Evolutionary conservation across 2,329 filamentous ascomycete species (phyloP).

Genomic region (Diplodia seriata): DNA sequence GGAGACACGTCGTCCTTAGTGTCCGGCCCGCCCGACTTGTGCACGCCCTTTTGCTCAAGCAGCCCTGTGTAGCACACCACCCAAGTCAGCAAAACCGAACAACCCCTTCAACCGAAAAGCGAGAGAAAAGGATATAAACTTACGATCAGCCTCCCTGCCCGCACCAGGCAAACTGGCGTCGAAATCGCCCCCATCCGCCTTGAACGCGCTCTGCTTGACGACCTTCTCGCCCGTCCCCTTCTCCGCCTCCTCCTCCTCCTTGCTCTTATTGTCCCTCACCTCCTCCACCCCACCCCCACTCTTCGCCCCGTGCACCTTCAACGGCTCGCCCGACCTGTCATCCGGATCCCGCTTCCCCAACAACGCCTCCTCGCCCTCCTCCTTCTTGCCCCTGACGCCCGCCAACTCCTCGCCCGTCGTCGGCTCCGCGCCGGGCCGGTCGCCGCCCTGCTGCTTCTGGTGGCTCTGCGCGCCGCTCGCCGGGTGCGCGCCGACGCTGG

Average conservation of each 20-base stretch:
- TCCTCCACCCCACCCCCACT: slow-evolving; percentile 18
- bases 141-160: slow-evolving; percentile 70
- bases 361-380: slow-evolving; percentile 36
- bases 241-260: slow-evolving; percentile 38
- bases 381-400: slow-evolving; percentile 37
- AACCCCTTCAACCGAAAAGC: no score
- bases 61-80: slow-evolving; percentile 52
- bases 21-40: slow-evolving; percentile 37
- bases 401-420: slow-evolving; percentile 37
- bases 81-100: neutral
- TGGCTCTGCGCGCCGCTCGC: slow-evolving; percentile 36
- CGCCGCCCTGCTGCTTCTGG: slow-evolving; percentile 48
- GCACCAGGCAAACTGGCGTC: slow-evolving; percentile 67
- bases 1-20: slow-evolving; percentile 36
- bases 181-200: slow-evolving; percentile 71
- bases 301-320: slow-evolving; percentile 38
- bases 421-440: slow-evolving; percentile 42
- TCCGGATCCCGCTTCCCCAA: slow-evolving; percentile 37
- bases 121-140: slow-evolving; percentile 33
- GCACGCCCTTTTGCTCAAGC: slow-evolving; percentile 61
- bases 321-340: slow-evolving; percentile 40
- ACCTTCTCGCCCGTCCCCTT: slow-evolving; percentile 62
- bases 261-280: slow-evolving; percentile 34
- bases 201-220: slow-evolving; percentile 64
- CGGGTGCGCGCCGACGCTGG: slow-evolving; percentile 38